These are phyloP conservation scores for Eimeria acervulina DNA, from an alignment of 169 alveolate species.

Conservation along the genomic window DNA sequence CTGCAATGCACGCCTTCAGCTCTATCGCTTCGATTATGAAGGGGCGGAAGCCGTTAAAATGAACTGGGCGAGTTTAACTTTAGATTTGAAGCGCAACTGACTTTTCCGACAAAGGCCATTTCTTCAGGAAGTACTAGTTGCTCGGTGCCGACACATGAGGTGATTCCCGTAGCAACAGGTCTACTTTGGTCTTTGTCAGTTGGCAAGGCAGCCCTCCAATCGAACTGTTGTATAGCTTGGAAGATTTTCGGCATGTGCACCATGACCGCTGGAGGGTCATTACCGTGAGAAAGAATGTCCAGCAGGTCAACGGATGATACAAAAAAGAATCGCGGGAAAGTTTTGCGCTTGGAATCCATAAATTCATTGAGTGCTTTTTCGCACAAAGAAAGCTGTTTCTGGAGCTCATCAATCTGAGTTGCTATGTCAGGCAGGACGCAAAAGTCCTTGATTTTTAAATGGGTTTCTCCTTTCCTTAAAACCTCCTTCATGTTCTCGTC, in stretches of 20 bases:
- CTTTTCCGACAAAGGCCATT: constrained; percentile 94
- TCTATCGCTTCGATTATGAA: neutral
- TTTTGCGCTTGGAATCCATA: constrained; percentile 97
- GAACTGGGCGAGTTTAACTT: neutral
- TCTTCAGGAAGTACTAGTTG: constrained; percentile 94
- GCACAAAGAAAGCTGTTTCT: constrained; percentile 94
- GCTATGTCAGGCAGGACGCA: constrained; percentile 93
- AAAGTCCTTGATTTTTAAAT: constrained; percentile 91
- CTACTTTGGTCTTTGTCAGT: constrained; percentile 80
- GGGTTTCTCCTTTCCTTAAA: constrained; percentile 91
- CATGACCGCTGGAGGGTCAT: constrained; percentile 96
- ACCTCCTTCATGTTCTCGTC: constrained; percentile 96
- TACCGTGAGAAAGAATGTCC: constrained; percentile 98
- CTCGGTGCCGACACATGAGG: constrained; percentile 95
- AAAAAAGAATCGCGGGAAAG: constrained; percentile 98
- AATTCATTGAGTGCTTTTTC: constrained; percentile 98
- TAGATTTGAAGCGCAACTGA: constrained; percentile 46
- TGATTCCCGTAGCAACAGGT: constrained; percentile 90
- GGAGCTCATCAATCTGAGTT: constrained; percentile 93
- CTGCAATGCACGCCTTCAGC: constrained; percentile 23
- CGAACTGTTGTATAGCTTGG: constrained; percentile 94
- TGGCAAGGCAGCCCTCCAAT: constrained; percentile 89
- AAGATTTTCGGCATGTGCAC: constrained; percentile 97
- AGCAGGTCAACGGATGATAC: constrained; percentile 97
- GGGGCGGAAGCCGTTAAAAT: neutral